Conservation (phyloP, 352 stramenopile genomes). For the Labyrinthula sp. region DNA sequence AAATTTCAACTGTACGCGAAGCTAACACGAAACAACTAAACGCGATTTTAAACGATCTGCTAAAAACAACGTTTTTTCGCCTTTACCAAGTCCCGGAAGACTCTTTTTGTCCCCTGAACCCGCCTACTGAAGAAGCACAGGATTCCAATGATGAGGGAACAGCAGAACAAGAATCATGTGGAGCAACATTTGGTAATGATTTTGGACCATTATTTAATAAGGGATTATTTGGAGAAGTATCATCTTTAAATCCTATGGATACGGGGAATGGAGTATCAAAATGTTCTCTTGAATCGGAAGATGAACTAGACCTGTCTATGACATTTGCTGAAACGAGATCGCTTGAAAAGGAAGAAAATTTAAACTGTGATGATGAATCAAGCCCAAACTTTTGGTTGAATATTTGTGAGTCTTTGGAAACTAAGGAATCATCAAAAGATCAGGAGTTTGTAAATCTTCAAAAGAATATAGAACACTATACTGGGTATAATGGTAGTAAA, state of each 20-base stretch:
- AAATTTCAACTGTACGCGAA: constrained; percentile 5
- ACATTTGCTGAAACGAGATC: constrained; percentile 1
- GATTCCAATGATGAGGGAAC: constrained; percentile 1
- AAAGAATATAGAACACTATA: constrained; percentile 91
- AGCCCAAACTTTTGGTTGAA: constrained; percentile 19
- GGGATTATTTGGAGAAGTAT: neutral
- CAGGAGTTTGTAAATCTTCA: constrained; percentile 78
- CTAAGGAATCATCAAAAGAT: constrained; percentile 29
- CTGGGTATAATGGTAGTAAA: constrained; percentile 75
- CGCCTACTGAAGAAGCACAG: constrained; percentile 4
- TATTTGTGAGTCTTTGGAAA: constrained; percentile 14
- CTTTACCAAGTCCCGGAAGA: constrained; percentile 25
- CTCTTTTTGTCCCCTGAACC: constrained; percentile 10
- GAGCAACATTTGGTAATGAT: neutral
- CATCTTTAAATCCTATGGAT: neutral
- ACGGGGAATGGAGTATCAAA: neutral
- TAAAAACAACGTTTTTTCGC: constrained; percentile 29
- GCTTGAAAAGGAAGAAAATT: constrained; percentile 1
- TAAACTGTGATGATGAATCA: constrained; percentile 15
- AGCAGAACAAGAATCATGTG: neutral
- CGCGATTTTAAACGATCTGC: constrained; percentile 8
- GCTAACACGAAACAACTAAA: constrained; percentile 14
- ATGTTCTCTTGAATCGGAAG: neutral
- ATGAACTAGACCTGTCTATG: constrained; percentile 8
- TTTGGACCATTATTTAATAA: constrained; percentile 3